Evolutionary conservation across 306 rosid species (phyloP), one percentile per base, ranked within the genome.

Genomic region (Fragaria vesca): DNA sequence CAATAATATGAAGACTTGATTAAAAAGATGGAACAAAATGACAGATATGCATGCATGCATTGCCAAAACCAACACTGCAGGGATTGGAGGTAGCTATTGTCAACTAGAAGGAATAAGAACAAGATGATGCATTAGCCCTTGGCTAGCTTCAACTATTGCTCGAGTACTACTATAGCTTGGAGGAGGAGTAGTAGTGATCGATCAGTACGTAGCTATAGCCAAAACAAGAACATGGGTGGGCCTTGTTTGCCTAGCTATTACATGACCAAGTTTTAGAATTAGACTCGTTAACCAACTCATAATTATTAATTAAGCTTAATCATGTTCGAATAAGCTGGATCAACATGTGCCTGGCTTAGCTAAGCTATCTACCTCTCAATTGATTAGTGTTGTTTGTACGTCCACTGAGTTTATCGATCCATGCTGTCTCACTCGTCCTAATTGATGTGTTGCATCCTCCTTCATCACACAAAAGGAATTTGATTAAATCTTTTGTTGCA

Each of bases 141-240:
- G 12, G 20, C 20, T 58, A 58, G 36, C 66, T 28, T 4, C 18
- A 3, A 26, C 36, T 3, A 58, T 61, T 24, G 38, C 38, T 61
- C 38, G 12, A 55, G 15, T n/a, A 26, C 10, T 30, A 16, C 11
- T 62, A 32, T 32, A 13, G 20, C n/a, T 63, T 46, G 50, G 50
- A 2, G 15, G 50, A 11, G 15, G 42, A 62, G 38, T 18, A 30
- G 43, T 32, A 30, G 43, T 63, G 69, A 32, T 69, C 12, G 45
- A 40, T 60, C 43, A 42, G 15, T 48, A 12, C 34, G n/a, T 30
- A 12, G 60, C 70, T 32, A 43, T 16, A 2, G 43, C 69, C 38
- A 62, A 74, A 74, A 74, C 30, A 74, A 36, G 80, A 78, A 79
- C 80, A 71, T 74, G 83, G 80, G 86, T 83, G 83, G 86, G 83